phyloP scores from a whole-genome alignment of 352 stramenopile genomes.

The Globisporangium nodosum region DNA sequence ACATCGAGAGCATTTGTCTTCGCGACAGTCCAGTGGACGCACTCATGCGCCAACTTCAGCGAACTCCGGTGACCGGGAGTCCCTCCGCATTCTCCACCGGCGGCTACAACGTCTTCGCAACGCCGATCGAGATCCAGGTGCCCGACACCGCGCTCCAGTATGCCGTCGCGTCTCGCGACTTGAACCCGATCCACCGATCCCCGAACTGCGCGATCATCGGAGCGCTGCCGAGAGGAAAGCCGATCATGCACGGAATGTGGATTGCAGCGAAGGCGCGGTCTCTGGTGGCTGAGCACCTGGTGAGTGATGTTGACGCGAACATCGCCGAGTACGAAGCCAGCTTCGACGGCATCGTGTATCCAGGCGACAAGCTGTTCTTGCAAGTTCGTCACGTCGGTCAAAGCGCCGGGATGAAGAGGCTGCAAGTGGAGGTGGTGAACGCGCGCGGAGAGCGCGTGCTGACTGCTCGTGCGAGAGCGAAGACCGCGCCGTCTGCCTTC shows the following conservation, averaged over 20 bases:
- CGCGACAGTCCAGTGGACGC: conserved; percentile 44
- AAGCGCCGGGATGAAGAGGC: conserved; percentile 50
- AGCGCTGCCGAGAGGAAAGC: conserved; percentile 58
- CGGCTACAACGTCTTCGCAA: conserved; percentile 62
- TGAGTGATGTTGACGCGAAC: conserved; percentile 49
- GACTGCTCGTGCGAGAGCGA: conserved; percentile 59
- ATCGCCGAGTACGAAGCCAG: conserved; percentile 67
- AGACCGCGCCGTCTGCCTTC: conserved; percentile 67
- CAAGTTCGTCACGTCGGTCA: conserved; percentile 71
- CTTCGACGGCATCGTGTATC: conserved; percentile 89
- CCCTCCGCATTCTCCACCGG: conserved; percentile 37
- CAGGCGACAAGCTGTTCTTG: conserved; percentile 73
- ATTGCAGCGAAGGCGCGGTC: conserved; percentile 78
- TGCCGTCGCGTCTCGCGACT: conserved; percentile 71
- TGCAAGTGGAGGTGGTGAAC: conserved; percentile 78
- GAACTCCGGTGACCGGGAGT: conserved; percentile 11
- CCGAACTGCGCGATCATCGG: conserved; percentile 69
- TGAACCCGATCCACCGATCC: conserved; percentile 83
- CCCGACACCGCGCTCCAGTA: conserved; percentile 62
- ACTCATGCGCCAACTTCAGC: conserved; percentile 34
- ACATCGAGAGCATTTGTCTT: conserved; percentile 28
- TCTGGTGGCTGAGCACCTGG: conserved; percentile 53
- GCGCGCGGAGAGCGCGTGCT: conserved; percentile 64
- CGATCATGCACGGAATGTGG: conserved; percentile 89
- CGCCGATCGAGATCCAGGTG: conserved; percentile 60